A percentile compares a stretch with the other conserved stretches of the same genome.
Evolutionary conservation across 345 rosid species (phyloP).

Genomic region (Salix arbutifolia): DNA sequence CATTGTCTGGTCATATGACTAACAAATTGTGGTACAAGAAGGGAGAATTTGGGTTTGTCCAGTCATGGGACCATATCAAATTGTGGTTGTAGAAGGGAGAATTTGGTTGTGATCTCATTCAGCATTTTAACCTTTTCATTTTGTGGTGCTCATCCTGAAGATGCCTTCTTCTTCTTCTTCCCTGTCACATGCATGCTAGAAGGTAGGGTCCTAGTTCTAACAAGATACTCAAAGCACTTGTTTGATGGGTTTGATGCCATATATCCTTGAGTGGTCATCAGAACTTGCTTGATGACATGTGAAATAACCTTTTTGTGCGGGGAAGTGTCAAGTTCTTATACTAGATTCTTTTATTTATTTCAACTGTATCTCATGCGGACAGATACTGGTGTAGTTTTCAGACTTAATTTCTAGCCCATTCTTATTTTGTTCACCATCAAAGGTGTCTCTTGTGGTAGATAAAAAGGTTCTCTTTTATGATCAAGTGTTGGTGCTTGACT

Average conservation of each 20-base stretch:
- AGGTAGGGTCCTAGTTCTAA: not conserved
- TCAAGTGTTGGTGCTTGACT: constrained; percentile 9
- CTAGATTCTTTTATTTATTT: not conserved
- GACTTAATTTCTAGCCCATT: not conserved
- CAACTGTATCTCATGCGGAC: not conserved
- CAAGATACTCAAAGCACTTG: not conserved
- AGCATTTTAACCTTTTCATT: not conserved
- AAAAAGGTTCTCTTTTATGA: not conserved
- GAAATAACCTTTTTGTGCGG: not conserved
- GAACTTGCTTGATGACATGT: not conserved
- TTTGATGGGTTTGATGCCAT: not conserved
- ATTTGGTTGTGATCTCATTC: not conserved
- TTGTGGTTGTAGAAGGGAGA: not conserved
- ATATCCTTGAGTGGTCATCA: not conserved
- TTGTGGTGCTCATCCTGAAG: not conserved
- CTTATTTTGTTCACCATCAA: not conserved
- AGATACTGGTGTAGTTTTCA: not conserved
- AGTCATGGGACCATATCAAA: not conserved
- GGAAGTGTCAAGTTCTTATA: not conserved
- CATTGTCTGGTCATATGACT: not conserved
- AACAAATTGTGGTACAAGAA: not conserved
- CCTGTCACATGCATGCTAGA: not conserved
- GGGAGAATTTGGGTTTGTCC: not conserved
- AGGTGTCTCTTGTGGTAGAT: not conserved
- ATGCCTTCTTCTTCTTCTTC: not conserved